Evolutionary conservation across 768 basidiomycete genomes (phyloP).

Genomic region (Hericium alpestre): DNA sequence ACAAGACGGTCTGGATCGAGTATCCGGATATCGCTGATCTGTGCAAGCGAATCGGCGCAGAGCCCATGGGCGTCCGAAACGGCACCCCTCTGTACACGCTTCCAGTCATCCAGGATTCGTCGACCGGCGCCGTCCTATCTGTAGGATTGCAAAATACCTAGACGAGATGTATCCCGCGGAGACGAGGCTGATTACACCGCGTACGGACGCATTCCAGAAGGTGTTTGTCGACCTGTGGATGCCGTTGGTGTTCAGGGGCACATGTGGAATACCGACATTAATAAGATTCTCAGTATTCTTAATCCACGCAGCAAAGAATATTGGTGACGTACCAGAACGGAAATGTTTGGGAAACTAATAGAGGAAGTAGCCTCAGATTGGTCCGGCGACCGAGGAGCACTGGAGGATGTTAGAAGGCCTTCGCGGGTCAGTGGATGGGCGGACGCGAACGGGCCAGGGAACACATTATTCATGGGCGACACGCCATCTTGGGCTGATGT

Average conservation of each 20-base stretch:
- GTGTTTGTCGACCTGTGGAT: not conserved
- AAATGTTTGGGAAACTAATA: not conserved
- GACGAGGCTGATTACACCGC: not conserved
- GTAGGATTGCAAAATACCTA: conserved; percentile 38
- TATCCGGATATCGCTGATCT: conserved; percentile 32
- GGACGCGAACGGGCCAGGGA: not conserved
- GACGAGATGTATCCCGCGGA: conserved; percentile 36
- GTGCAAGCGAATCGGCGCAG: conserved; percentile 24
- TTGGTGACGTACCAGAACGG: not conserved
- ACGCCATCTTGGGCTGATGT: not conserved
- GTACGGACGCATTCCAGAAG: not conserved
- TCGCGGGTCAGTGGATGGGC: not conserved
- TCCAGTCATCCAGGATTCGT: conserved; percentile 39
- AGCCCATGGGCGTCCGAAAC: conserved; percentile 22
- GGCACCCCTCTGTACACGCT: conserved; percentile 31
- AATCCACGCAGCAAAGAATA: not conserved
- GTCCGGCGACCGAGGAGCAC: not conserved
- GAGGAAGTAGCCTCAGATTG: not conserved
- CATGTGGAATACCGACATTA: not conserved
- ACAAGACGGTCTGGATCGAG: conserved; percentile 37
- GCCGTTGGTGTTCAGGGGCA: not conserved
- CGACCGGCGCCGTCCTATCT: conserved; percentile 26
- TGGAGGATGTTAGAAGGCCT: not conserved
- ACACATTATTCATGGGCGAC: not conserved
- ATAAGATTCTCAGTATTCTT: not conserved